Conservation (phyloP, 768 basidiomycete species). For the Tephrocybe sp. region DNA sequence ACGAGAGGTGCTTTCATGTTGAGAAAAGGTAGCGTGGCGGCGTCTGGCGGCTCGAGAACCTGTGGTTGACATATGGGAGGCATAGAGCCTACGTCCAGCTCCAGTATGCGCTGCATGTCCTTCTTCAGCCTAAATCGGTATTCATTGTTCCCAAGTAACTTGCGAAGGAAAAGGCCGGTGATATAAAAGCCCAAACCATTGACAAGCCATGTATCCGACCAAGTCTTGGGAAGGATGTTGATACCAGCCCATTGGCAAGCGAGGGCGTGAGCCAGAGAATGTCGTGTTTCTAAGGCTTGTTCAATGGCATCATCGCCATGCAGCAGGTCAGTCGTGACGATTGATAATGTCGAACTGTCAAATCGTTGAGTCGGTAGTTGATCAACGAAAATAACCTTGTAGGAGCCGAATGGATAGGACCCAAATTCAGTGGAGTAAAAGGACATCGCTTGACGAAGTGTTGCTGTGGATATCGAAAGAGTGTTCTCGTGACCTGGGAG, state of each 20-base stretch:
- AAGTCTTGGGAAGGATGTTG: slow-evolving; percentile 90
- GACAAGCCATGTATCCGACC: slow-evolving; percentile 96
- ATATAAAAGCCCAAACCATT: slow-evolving; percentile 92
- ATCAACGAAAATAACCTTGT: slow-evolving; percentile 93
- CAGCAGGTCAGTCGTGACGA: slow-evolving; percentile 78
- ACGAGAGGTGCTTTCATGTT: slow-evolving; percentile 97
- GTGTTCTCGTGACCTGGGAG: slow-evolving; percentile 83
- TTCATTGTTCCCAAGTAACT: slow-evolving; percentile 93
- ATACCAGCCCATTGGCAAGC: slow-evolving; percentile 97
- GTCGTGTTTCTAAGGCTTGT: slow-evolving; percentile 88
- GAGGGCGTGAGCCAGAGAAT: slow-evolving; percentile 81
- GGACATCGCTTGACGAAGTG: slow-evolving; percentile 86
- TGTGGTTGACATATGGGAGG: slow-evolving; percentile 94
- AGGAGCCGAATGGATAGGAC: slow-evolving; percentile 94
- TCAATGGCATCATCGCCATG: slow-evolving; percentile 90
- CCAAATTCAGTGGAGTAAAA: slow-evolving; percentile 92
- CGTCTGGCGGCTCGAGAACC: slow-evolving; percentile 80
- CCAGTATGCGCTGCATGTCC: slow-evolving; percentile 91
- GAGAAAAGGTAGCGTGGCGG: slow-evolving; percentile 79
- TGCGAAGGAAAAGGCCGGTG: slow-evolving; percentile 82
- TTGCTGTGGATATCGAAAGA: slow-evolving; percentile 67
- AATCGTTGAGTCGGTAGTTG: slow-evolving; percentile 81
- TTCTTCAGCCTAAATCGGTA: slow-evolving; percentile 94
- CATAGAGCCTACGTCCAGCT: slow-evolving; percentile 85
- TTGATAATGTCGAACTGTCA: slow-evolving; percentile 80